Base-by-base conservation (phyloP, 139 green algal species). In the Coccomyxa sp. region DNA sequence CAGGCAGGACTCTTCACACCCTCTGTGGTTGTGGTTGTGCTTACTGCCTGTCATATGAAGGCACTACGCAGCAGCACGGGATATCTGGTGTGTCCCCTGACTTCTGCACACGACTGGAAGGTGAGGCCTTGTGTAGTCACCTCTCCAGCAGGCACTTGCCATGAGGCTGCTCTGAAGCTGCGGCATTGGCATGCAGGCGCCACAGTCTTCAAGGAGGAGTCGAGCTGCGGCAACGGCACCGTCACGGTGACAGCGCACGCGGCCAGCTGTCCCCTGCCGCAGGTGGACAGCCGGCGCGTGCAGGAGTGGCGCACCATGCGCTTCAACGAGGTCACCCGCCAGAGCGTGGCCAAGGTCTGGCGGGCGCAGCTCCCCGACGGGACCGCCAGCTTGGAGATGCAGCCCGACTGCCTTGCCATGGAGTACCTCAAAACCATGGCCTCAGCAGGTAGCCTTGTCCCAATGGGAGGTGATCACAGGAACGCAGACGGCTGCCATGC, bases 341-440 rank as follows among this genome's bases (percentile, higher is more conserved):
- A 92, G 72, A 89, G 80, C 12, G 88, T 92, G 39, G 74, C 83
- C 24, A 73, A 79, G 5, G 82, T 92, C 12, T 35, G 78, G 29
- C 37, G 54, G 27, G 6, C 77, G 35, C 27, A 68, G 55, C 58
- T 39, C 34, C 22, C 39, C 22, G 54, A 14, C n/a, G 74, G 74
- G 33, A 27, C 7, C 6, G 24, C 31, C 29, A 54, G 34, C 6
- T 24, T 55, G 8, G 54, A 4, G n/a, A 39, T 50, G n/a, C 72
- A 87, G 55, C 75, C 85, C 5, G 73, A 88, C 44, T 92, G 88
- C 72, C 55, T 92, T 24, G 88, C 82, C 2, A 78, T 81, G 14
- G 87, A 92, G 37, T 92, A 92, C 54, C 73, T 90, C 8, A 92
- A 92, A 50, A 85, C 82, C 0, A 80, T 88, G 37, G 86, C 83